phyloP scores from a whole-genome alignment of 148 eudicot genomes.

The Pouteria glomerata region DNA sequence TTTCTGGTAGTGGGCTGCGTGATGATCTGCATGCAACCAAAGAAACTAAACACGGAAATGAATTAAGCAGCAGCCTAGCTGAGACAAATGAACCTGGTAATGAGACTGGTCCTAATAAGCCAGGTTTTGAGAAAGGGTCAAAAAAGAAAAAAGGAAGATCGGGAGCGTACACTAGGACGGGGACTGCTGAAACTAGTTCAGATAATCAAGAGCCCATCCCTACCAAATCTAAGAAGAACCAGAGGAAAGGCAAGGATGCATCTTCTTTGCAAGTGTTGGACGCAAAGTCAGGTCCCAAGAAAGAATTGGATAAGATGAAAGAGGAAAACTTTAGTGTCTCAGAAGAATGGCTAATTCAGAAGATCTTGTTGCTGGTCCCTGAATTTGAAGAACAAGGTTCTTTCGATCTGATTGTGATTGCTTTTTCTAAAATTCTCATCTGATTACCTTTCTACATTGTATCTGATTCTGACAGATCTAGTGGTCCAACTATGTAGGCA shows the following conservation, averaged over 20 bases:
- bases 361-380: slow-evolving; percentile 54
- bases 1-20: slow-evolving; percentile 24
- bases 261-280: slow-evolving; percentile 45
- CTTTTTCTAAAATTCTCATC: slow-evolving; percentile 6
- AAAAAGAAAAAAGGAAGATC: slow-evolving; percentile 87
- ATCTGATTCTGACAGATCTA: slow-evolving; percentile 16
- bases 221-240: slow-evolving; percentile 73
- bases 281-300: slow-evolving; percentile 44
- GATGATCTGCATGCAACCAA: slow-evolving; percentile 32
- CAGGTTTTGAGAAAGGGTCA: slow-evolving; percentile 59
- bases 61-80: slow-evolving; percentile 36
- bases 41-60: slow-evolving; percentile 46
- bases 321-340: slow-evolving; percentile 48
- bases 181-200: slow-evolving; percentile 40
- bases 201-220: slow-evolving; percentile 61
- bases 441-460: neutral
- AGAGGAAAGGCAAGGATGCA: slow-evolving; percentile 70
- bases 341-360: slow-evolving; percentile 68
- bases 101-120: slow-evolving; percentile 45
- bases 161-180: slow-evolving; percentile 40
- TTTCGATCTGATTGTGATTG: slow-evolving; percentile 8
- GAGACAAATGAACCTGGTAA: slow-evolving; percentile 45
- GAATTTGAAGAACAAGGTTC: slow-evolving; percentile 92
- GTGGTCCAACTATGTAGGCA: slow-evolving; percentile 31
- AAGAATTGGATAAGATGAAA: slow-evolving; percentile 33